Evolutionary conservation across 306 rosid species (phyloP).

Genomic region (Prunus mira): DNA sequence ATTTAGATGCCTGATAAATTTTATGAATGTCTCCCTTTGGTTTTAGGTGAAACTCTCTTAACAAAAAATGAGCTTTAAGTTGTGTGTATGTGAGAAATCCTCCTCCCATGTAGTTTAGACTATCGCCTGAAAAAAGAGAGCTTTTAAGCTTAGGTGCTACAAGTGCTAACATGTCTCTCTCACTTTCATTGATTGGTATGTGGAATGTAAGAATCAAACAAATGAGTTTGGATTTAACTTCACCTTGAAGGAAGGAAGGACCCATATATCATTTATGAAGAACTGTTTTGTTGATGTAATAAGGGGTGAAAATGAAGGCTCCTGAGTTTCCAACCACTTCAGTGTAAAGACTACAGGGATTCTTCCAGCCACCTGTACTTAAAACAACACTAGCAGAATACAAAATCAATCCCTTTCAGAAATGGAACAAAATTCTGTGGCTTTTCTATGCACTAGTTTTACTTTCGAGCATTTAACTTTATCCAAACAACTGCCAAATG

Average conservation of each 20-base stretch:
- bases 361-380: background rate
- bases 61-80: too few species aligned
- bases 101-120: too few species aligned
- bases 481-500: too few species aligned
- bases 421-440: background rate
- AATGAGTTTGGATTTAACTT: slow-evolving; percentile 29
- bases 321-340: slow-evolving; percentile 22
- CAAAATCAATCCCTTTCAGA: slow-evolving; percentile 1
- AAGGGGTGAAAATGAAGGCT: slow-evolving; percentile 36
- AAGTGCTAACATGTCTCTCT: too few species aligned
- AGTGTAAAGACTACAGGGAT: slow-evolving; percentile 10
- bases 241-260: slow-evolving; percentile 27
- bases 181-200: slow-evolving; percentile 7
- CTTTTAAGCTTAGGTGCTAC: too few species aligned
- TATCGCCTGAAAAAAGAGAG: too few species aligned
- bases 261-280: slow-evolving; percentile 16
- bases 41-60: too few species aligned
- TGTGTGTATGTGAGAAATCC: too few species aligned
- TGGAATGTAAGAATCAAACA: slow-evolving; percentile 16
- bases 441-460: background rate
- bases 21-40: too few species aligned
- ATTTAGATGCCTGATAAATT: too few species aligned
- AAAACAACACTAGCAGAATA: background rate
- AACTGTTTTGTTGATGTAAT: slow-evolving; percentile 12
- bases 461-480: background rate